Evolutionary conservation across 176 grass and related monocot species (phyloP), one percentile per base, ranked within the genome.

Genomic region (Zoysia pacifica): DNA sequence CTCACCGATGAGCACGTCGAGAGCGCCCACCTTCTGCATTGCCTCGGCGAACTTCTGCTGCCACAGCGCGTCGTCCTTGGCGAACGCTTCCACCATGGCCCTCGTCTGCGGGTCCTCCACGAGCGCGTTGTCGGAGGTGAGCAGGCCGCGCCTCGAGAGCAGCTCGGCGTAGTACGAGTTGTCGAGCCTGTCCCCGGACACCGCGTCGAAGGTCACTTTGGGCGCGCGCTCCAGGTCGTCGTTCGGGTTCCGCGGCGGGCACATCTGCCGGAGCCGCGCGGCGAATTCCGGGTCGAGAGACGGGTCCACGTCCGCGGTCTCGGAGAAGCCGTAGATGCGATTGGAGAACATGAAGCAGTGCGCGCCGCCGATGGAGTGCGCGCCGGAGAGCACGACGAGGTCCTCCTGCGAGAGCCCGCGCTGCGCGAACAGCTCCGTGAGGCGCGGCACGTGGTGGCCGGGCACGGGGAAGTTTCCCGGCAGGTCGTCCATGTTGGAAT

Each of bases 281-380:
- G 68, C 77, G 75, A n/a, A 86, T 0, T 8, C 46, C 43, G 55
- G 69, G 51, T 83, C 79, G 36, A 90, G n/a, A n/a, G 71, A 18
- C 38, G 84, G 61, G 71, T 83, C 89, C 0, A 83, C 11, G 6
- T 75, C 69, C 39, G 35, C 18, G 1, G 3, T 19, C 1, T 41
- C 5, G 58, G 89, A 83, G 89, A 91, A 90, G 75, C 66, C 60
- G 81, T 81, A 81, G n/a, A 91, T 42, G 48, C 88, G 84, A 48
- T 91, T 84, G 76, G 65, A 40, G 86, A 92, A 86, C 68, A 75
- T 75, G 65, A 80, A 72, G 75, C 90, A 92, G 71, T 92, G 90
- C 3, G 86, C 90, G 58, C 83, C 76, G 35, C 90, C 90, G 75
- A 92, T 86, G 86, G 90, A 92, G 83, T 92, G 86, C 39, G 83